Conservation (phyloP, 202 grass and related monocot species). For the Carex sylvatica region DNA sequence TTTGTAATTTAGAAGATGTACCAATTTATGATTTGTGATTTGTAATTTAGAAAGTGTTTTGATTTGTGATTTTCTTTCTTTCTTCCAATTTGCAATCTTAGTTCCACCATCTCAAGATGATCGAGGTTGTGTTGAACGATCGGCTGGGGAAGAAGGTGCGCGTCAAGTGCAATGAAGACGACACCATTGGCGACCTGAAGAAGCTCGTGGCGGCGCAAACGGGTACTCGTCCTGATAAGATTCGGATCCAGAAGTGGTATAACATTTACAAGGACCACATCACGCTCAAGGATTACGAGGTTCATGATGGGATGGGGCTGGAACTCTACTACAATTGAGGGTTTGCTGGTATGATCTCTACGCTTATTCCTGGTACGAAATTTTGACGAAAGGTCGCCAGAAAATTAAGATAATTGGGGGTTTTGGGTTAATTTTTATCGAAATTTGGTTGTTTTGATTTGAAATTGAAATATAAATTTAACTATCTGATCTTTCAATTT, state of each 20-base stretch:
- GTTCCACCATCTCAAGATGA: conserved; percentile 46
- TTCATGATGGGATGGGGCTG: conserved; percentile 98
- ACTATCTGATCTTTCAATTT: neutral
- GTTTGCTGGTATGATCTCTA: conserved; percentile 8
- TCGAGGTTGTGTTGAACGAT: conserved; percentile 98
- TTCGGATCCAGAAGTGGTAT: conserved; percentile 99
- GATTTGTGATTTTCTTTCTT: too few relatives aligned
- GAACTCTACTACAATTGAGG: conserved; percentile 98
- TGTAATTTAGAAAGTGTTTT: too few relatives aligned
- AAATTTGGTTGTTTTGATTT: neutral
- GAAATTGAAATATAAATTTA: neutral
- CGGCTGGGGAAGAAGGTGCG: conserved; percentile 97
- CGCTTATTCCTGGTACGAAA: neutral
- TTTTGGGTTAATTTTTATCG: neutral
- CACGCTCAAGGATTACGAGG: conserved; percentile 96
- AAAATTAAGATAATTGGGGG: conserved; percentile 15
- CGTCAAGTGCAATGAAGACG: conserved; percentile 97
- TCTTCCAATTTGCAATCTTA: neutral
- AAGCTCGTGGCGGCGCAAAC: conserved; percentile 97
- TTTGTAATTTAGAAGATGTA: too few relatives aligned
- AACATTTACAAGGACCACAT: conserved; percentile 99
- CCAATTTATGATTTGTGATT: too few relatives aligned
- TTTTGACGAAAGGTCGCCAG: conserved; percentile 12
- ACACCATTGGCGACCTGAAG: conserved; percentile 99
- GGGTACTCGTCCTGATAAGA: conserved; percentile 87